Conservation (phyloP, 352 stramenopile species). For the Phytopythium delawarense region DNA sequence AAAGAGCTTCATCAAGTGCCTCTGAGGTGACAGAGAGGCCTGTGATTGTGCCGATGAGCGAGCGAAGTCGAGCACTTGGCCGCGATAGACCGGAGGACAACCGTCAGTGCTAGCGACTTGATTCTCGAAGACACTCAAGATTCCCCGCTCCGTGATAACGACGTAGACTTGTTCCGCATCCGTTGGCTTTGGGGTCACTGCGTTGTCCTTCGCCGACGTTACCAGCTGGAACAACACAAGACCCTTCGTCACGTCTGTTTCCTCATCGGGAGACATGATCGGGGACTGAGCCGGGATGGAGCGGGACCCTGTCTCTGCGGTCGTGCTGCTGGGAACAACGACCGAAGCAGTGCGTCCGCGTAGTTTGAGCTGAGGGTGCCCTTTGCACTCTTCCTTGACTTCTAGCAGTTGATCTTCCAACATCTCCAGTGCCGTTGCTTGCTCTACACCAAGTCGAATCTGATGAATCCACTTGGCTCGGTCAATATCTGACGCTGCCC, state of each 20-base stretch:
- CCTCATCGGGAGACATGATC: not conserved
- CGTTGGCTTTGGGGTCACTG: not conserved
- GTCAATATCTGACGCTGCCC: constrained; percentile 49
- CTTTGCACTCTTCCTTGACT: constrained; percentile 9
- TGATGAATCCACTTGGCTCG: constrained; percentile 67
- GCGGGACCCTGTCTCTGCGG: not conserved
- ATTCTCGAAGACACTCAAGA: constrained; percentile 36
- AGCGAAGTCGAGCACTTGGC: constrained; percentile 31
- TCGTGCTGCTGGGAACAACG: not conserved
- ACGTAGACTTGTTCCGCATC: constrained; percentile 26
- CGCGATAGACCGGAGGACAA: constrained; percentile 15
- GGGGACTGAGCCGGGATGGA: not conserved
- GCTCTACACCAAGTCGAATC: constrained; percentile 46
- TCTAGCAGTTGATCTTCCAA: constrained; percentile 46
- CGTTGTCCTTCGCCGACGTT: constrained; percentile 6
- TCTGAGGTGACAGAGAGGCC: constrained; percentile 5
- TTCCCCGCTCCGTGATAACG: constrained; percentile 25
- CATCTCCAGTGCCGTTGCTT: constrained; percentile 47
- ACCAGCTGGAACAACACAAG: constrained; percentile 11
- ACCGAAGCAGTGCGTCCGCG: not conserved
- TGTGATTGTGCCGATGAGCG: not conserved
- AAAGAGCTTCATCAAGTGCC: constrained; percentile 21
- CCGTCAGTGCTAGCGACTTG: constrained; percentile 37
- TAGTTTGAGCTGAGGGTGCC: not conserved
- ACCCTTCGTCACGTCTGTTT: constrained; percentile 1